phyloP scores from a whole-genome alignment of 2,329 filamentous ascomycete genomes.

The Ramichloridium luteum region DNA sequence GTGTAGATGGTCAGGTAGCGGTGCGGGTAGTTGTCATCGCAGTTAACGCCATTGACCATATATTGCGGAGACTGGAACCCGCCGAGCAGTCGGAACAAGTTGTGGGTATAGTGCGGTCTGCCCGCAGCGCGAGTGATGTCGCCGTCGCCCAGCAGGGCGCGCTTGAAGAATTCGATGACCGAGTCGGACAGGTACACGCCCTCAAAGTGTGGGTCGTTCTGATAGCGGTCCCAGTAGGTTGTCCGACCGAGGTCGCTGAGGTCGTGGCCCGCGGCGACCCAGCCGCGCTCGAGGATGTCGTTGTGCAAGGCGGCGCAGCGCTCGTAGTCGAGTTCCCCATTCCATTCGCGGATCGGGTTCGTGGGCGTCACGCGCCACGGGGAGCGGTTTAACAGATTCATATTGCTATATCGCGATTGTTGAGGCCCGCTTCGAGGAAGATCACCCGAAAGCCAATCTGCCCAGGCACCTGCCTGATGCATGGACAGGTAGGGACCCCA shows the following conservation, averaged over 20 bases:
- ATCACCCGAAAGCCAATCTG: no score
- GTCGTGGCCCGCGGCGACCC: slow-evolving; percentile 5
- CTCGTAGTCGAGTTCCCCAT: slow-evolving; percentile 6
- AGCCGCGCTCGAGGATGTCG: slow-evolving; percentile 8
- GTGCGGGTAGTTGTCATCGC: neutral
- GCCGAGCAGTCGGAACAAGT: neutral
- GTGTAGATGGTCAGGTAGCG: neutral
- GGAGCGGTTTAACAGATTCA: no score
- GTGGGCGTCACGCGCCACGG: slow-evolving; percentile 5
- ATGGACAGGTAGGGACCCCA: no score
- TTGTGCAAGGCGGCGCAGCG: slow-evolving; percentile 10
- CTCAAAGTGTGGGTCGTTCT: no score
- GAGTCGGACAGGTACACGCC: no score
- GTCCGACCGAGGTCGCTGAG: slow-evolving; percentile 4
- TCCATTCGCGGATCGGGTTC: slow-evolving; percentile 6
- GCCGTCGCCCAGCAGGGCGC: no score
- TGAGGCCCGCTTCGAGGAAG: no score
- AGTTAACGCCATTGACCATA: neutral
- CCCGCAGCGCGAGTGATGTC: no score
- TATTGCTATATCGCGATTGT: no score
- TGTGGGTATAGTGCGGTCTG: no score
- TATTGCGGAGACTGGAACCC: neutral
- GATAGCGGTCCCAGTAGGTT: slow-evolving; percentile 1
- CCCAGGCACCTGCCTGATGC: no score
- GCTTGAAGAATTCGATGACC: no score